Conservation (phyloP, 768 basidiomycete species). For the Guyanaporus albipodus region DNA sequence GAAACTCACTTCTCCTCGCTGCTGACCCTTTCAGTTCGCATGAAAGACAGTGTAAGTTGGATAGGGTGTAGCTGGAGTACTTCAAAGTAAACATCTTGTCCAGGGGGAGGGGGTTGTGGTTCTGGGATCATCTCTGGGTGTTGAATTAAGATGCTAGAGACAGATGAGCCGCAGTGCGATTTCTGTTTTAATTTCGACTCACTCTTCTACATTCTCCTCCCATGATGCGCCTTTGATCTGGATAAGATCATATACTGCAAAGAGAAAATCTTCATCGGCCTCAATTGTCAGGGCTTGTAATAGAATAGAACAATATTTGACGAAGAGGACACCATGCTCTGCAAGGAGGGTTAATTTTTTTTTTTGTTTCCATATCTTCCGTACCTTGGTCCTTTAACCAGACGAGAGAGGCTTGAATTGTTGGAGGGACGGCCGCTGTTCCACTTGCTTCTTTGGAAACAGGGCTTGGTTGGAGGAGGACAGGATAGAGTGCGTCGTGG, state of each 20-base stretch:
- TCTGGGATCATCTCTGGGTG: slow-evolving; percentile 66
- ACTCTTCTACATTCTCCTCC: slow-evolving; percentile 79
- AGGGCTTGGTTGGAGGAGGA: slow-evolving; percentile 91
- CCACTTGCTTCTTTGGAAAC: slow-evolving; percentile 71
- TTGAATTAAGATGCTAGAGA: slow-evolving; percentile 64
- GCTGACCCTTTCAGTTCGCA: slow-evolving; percentile 92
- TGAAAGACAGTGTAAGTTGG: slow-evolving; percentile 89
- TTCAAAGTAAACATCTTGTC: slow-evolving; percentile 91
- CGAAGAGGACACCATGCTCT: slow-evolving; percentile 98
- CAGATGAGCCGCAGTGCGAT: slow-evolving; percentile 3
- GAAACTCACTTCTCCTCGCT: slow-evolving; percentile 82
- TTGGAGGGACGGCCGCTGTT: slow-evolving; percentile 73
- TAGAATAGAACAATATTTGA: slow-evolving; percentile 94
- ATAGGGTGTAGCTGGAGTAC: slow-evolving; percentile 93
- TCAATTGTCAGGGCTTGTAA: slow-evolving; percentile 94
- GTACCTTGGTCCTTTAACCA: slow-evolving; percentile 92
- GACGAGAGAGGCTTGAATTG: slow-evolving; percentile 82
- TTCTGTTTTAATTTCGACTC: slow-evolving; percentile 26
- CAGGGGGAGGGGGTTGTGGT: slow-evolving; percentile 59
- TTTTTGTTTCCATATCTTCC: not conserved
- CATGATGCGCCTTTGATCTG: slow-evolving; percentile 91
- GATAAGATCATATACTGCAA: slow-evolving; percentile 85
- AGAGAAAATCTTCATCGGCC: slow-evolving; percentile 95
- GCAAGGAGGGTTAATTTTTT: not conserved
- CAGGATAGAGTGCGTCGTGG: slow-evolving; percentile 92